Evolutionary conservation across 805 yeast genomes (phyloP), one percentile per base, ranked within the genome.

Genomic region (Wickerhamiella shivajii): DNA sequence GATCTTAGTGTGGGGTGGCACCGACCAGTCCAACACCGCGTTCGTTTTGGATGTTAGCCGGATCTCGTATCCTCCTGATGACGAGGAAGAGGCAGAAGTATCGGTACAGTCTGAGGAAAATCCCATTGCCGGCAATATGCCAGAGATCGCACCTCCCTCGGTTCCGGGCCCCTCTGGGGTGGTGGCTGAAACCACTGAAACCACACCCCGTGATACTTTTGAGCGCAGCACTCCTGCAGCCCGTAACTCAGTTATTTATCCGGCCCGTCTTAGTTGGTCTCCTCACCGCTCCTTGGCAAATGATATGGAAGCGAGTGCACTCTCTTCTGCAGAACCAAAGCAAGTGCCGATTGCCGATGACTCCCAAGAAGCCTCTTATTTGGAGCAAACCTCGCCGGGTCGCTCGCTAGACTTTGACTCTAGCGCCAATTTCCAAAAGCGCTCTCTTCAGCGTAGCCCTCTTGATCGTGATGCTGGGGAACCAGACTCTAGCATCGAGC

Each of bases 1-100:
- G 55, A 49, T 87, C 22, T 51, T 85, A 9, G 69, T 87, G 11
- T 75, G 92, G 79, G 98, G 98, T 27, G 97, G 98, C 38, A 59
- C 67, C 37, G 34, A 64, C 50, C 42, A 80, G 77, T 32, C 72
- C 73, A 24, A 64, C 67, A 56, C 52, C 2, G 62, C 78, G 13
- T 77, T 67, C 45, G 69, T 72, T 22, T 63, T 80, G 36, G 87
- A 81, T 43, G 56, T 73, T 51, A 44, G 55, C 53, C 58, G 52
- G 40, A 63, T 45, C 52, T 63, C 44, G 49, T 59, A 50, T 39
- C 66, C 67, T 2, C 52, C 56, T n/a, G 64, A 59, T 15, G 30
- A 24, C 10, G 30, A 23, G 26, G 24, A 22, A 8, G 34, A 25
- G n/a, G n/a, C n/a, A n/a, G n/a, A n/a, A n/a, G n/a, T n/a, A n/a